These are phyloP conservation scores for Lactarius hengduanensis DNA, from an alignment of 768 basidiomycete species.

Conservation along the genomic window DNA sequence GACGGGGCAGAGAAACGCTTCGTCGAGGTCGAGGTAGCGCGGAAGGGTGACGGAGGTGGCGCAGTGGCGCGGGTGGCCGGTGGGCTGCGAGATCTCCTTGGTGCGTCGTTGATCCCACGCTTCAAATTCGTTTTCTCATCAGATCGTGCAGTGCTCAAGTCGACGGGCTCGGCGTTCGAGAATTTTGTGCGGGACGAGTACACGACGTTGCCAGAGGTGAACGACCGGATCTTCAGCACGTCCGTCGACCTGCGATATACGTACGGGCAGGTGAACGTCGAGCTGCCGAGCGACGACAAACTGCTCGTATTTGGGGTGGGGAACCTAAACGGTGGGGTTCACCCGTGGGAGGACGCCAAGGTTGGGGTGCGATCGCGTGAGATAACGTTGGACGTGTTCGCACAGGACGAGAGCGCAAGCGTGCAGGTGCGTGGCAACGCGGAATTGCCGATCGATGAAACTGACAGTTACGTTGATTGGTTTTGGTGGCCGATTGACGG, in stretches of 20 bases:
- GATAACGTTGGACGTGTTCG: conserved; percentile 78
- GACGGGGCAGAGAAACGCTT: conserved; percentile 90
- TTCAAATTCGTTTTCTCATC: not conserved
- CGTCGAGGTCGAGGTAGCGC: conserved; percentile 52
- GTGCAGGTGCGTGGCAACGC: conserved; percentile 64
- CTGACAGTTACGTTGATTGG: not conserved
- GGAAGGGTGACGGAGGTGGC: conserved; percentile 2
- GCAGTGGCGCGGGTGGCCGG: conserved; percentile 32
- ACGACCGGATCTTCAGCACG: conserved; percentile 90
- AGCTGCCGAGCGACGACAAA: conserved; percentile 49
- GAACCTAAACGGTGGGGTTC: conserved; percentile 30
- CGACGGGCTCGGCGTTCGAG: conserved; percentile 82
- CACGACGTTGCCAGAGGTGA: conserved; percentile 81
- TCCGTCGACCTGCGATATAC: conserved; percentile 75
- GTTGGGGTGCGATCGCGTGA: conserved; percentile 52
- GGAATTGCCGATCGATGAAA: not conserved
- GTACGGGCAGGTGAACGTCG: conserved; percentile 51
- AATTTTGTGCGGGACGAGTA: conserved; percentile 81
- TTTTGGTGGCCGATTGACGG: not conserved
- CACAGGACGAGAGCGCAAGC: conserved; percentile 84
- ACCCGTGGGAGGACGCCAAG: conserved; percentile 58
- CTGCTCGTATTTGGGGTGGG: conserved; percentile 51
- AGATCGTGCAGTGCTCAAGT: conserved; percentile 70
- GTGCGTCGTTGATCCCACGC: conserved; percentile 41
- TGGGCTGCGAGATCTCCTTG: conserved; percentile 78